Conservation (phyloP, 495 filamentous ascomycete genomes). For the Haplographium delicatum region DNA sequence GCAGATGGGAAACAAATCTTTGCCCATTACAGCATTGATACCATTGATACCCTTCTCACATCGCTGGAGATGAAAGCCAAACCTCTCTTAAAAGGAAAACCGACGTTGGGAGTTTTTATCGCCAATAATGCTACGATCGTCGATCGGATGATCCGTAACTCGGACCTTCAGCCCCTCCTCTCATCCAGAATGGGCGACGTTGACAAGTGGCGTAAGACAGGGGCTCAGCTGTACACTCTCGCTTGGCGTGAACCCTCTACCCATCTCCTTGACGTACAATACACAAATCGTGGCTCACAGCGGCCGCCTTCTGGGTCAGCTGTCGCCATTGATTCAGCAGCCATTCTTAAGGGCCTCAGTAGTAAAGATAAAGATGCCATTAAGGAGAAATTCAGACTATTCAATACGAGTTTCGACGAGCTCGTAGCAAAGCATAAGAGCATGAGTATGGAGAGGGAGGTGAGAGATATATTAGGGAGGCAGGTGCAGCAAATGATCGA, state of each 20-base stretch:
- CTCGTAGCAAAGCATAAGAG: constrained; percentile 73
- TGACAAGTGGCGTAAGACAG: constrained; percentile 83
- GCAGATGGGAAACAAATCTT: constrained; percentile 79
- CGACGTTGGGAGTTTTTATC: constrained; percentile 79
- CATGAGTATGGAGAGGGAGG: constrained; percentile 82
- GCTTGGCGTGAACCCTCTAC: constrained; percentile 83
- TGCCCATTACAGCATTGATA: constrained; percentile 31
- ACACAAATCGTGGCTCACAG: constrained; percentile 62
- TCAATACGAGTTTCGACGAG: constrained; percentile 89
- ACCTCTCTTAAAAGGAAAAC: constrained; percentile 70
- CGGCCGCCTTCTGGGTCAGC: constrained; percentile 64
- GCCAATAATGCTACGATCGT: constrained; percentile 84
- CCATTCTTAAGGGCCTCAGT: constrained; percentile 73
- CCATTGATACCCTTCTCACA: constrained; percentile 43
- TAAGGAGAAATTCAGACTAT: constrained; percentile 87
- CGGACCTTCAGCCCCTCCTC: constrained; percentile 71
- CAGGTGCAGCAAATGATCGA: constrained; percentile 88
- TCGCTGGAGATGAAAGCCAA: constrained; percentile 72
- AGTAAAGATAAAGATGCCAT: constrained; percentile 92
- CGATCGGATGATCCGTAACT: constrained; percentile 77
- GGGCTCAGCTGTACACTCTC: constrained; percentile 74
- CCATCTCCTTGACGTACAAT: constrained; percentile 84
- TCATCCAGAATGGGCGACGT: constrained; percentile 57
- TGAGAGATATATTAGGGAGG: constrained; percentile 66
- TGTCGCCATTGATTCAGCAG: constrained; percentile 63